Conservation (phyloP, 805 yeast genomes). For the Starmerella riodocensis region DNA sequence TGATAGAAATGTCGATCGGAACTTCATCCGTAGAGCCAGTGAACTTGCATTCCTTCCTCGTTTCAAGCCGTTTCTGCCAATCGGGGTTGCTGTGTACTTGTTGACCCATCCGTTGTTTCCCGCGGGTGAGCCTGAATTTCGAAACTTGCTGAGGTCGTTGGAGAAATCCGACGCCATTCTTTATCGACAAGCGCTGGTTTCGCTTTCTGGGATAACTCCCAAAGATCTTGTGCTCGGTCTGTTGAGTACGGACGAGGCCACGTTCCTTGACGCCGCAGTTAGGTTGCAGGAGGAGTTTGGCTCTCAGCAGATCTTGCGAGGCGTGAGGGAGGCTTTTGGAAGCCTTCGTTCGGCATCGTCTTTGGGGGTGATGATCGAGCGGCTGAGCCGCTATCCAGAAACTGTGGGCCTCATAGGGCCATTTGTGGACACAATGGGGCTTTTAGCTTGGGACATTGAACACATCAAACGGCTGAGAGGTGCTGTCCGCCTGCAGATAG, state of each 20-base stretch:
- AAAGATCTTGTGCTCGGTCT: conserved; percentile 52
- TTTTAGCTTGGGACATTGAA: conserved; percentile 49
- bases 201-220: conserved; percentile 58
- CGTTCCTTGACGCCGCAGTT: conserved; percentile 52
- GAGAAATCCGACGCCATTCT: conserved; percentile 43
- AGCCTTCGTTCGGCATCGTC: conserved; percentile 13
- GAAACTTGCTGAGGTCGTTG: conserved; percentile 37
- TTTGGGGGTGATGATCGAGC: conserved; percentile 29
- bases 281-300: conserved; percentile 58
- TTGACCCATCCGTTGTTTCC: conserved; percentile 86
- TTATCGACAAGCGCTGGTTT: conserved; percentile 67
- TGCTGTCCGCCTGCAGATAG: conserved; percentile 38
- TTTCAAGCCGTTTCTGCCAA: conserved; percentile 32
- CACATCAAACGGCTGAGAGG: conserved; percentile 35
- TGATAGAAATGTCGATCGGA: conserved; percentile 52
- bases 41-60: conserved; percentile 31
- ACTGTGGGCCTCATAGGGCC: conserved; percentile 53
- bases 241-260: conserved; percentile 42
- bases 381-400: conserved; percentile 35
- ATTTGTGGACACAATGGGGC: conserved; percentile 60
- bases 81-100: conserved; percentile 51
- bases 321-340: conserved; percentile 22
- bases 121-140: conserved; percentile 32
- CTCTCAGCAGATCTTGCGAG: conserved; percentile 28
- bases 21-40: conserved; percentile 38